A percentile compares a stretch with the other conserved stretches of the same genome.
Conservation (phyloP, 2,329 filamentous ascomycete genomes). For the Diatrype stigma region DNA sequence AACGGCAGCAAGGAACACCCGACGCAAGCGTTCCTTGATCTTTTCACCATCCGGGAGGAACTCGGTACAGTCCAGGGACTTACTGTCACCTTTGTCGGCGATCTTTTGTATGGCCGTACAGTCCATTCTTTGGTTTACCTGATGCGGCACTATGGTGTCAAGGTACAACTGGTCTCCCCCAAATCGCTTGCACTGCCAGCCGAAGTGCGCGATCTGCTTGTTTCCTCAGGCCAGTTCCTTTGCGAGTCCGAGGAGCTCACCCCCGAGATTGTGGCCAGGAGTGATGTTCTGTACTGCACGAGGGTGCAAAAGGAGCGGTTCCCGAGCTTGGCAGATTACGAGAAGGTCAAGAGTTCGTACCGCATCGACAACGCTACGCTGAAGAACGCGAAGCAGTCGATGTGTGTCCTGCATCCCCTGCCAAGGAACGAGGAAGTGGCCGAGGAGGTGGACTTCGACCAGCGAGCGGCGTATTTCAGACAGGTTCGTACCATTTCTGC, state of each 20-base stretch:
- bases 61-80: conserved; percentile 91
- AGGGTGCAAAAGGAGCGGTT: conserved; percentile 96
- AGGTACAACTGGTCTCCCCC: conserved; percentile 86
- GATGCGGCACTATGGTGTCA: conserved; percentile 91
- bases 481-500: conserved; percentile 66
- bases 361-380: conserved; percentile 86
- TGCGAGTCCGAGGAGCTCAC: conserved; percentile 75
- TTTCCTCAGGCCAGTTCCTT: conserved; percentile 70
- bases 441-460: conserved; percentile 96
- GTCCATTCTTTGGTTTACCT: conserved; percentile 95
- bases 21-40: conserved; percentile 93
- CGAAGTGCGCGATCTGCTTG: conserved; percentile 68
- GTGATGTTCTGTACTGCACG: conserved; percentile 95
- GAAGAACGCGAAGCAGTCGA: conserved; percentile 85
- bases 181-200: conserved; percentile 71
- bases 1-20: conserved; percentile 96
- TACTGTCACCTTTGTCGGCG: conserved; percentile 93
- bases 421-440: conserved; percentile 90
- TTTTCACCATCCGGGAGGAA: conserved; percentile 98
- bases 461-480: conserved; percentile 95
- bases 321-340: conserved; percentile 73
- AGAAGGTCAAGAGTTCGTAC: conserved; percentile 82
- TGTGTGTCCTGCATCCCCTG: conserved; percentile 93
- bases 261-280: conserved; percentile 77
- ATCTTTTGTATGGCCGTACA: conserved; percentile 87